A percentile compares a stretch with the other conserved stretches of the same genome.
Evolutionary conservation across 257 asterid genomes (phyloP).

Genomic region (Penstemon newberryi): DNA sequence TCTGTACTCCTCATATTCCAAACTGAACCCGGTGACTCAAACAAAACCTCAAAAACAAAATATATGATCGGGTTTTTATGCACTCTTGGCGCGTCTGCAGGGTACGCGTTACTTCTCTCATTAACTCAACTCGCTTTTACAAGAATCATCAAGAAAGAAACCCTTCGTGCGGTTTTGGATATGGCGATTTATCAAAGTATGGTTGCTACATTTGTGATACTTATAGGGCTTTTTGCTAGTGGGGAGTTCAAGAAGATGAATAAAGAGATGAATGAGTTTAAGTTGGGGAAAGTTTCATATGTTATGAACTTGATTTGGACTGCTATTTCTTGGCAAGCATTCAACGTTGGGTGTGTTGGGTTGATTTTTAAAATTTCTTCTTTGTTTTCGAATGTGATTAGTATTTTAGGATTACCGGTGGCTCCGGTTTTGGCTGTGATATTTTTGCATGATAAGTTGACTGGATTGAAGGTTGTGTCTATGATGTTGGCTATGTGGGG

Average conservation of each 20-base stretch:
- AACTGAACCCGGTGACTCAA: conserved; percentile 37
- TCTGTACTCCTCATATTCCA: conserved; percentile 59
- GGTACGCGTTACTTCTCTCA: conserved; percentile 49
- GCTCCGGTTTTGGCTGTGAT: conserved; percentile 67
- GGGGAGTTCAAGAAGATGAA: conserved; percentile 60
- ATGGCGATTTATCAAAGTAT: conserved; percentile 37
- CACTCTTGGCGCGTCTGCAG: conserved; percentile 56
- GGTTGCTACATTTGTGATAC: conserved; percentile 33
- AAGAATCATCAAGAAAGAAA: conserved; percentile 47
- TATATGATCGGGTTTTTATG: conserved; percentile 41
- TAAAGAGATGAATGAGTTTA: conserved; percentile 51
- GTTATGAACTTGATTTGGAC: conserved; percentile 61
- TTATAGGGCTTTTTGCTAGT: conserved; percentile 55
- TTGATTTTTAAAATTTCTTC: conserved; percentile 63
- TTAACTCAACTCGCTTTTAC: conserved; percentile 48
- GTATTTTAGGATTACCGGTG: conserved; percentile 63
- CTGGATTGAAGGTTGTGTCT: conserved; percentile 56
- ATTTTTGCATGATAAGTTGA: conserved; percentile 48
- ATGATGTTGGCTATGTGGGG: conserved; percentile 80
- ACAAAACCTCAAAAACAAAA: conserved; percentile 28
- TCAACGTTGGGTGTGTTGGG: conserved; percentile 49
- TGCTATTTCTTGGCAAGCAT: conserved; percentile 65
- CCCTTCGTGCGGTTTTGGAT: conserved; percentile 38
- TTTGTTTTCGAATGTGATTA: conserved; percentile 66
- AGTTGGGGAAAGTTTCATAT: conserved; percentile 47